Conservation (phyloP, 1,284 basidiomycete genomes). For the Pseudozyma thailandica region DNA sequence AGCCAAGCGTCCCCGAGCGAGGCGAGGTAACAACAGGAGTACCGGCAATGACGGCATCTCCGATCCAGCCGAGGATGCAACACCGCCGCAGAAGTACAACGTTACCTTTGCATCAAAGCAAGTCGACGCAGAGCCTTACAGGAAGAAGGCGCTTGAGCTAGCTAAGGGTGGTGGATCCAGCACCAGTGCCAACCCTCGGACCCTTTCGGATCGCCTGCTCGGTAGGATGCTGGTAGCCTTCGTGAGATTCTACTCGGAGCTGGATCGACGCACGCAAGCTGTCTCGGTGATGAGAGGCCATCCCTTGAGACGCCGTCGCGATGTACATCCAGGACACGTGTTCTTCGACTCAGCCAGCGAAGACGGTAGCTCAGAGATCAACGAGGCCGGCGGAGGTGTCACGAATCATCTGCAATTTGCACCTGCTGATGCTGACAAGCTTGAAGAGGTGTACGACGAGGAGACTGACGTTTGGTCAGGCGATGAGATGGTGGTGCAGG, state of each 20-base stretch:
- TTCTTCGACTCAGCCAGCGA: conserved; percentile 25
- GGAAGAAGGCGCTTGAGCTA: conserved; percentile 3
- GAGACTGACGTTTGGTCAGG: conserved; percentile 58
- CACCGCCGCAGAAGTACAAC: conserved; percentile 30
- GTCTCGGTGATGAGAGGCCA: conserved; percentile 37
- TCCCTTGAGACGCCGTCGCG: conserved; percentile 13
- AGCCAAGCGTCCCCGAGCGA: conserved; percentile 20
- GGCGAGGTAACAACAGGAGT: conserved; percentile 7
- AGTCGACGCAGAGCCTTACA: conserved; percentile 7
- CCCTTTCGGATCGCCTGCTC: conserved; percentile 20
- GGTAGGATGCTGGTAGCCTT: conserved; percentile 34
- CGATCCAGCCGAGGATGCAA: background rate
- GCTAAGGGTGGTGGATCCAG: background rate
- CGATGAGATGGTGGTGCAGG: conserved; percentile 65
- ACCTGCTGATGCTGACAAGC: conserved; percentile 13
- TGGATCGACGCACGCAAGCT: conserved; percentile 18
- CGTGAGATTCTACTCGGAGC: conserved; percentile 24
- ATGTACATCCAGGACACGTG: conserved; percentile 9
- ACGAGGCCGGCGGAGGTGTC: background rate
- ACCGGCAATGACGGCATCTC: conserved; percentile 1
- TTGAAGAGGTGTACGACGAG: conserved; percentile 31
- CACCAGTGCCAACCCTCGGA: background rate
- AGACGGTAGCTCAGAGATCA: background rate
- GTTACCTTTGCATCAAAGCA: conserved; percentile 24
- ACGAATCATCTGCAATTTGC: conserved; percentile 2